Conservation (phyloP, 352 stramenopile species). For the Globisporangium lucens region DNA sequence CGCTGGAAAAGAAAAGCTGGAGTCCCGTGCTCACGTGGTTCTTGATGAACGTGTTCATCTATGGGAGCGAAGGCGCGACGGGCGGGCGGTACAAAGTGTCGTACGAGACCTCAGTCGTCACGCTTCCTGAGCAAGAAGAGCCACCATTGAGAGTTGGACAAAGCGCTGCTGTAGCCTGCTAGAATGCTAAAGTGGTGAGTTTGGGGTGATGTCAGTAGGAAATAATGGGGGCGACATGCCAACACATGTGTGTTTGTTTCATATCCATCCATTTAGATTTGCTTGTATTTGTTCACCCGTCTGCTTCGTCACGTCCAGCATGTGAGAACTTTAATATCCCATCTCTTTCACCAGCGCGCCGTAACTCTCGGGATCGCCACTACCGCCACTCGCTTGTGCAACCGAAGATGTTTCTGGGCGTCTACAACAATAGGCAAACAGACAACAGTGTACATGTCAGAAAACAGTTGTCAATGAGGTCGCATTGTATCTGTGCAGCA, state of each 20-base stretch:
- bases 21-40: conserved; percentile 75
- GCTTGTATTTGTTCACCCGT: not conserved
- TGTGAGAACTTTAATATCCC: conserved; percentile 45
- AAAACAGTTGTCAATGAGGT: not conserved
- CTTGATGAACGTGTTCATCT: conserved; percentile 80
- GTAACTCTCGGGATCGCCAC: conserved; percentile 31
- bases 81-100: conserved; percentile 63
- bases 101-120: conserved; percentile 45
- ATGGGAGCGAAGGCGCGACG: conserved; percentile 69
- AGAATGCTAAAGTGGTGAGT: not conserved
- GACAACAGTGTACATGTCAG: not conserved
- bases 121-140: not conserved
- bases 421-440: not conserved
- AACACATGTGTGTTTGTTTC: not conserved
- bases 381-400: not conserved
- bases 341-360: conserved; percentile 75
- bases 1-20: conserved; percentile 52
- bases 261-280: not conserved
- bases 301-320: not conserved
- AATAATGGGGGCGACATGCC: no score
- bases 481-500: not conserved
- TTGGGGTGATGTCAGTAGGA: not conserved
- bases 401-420: not conserved
- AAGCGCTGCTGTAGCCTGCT: conserved; percentile 15
- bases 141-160: not conserved